Percentiles rank a stretch among this genome's conserved stretches.
phyloP scores from a whole-genome alignment of 1,284 basidiomycete species.

The Limonomyces culmigenus region DNA sequence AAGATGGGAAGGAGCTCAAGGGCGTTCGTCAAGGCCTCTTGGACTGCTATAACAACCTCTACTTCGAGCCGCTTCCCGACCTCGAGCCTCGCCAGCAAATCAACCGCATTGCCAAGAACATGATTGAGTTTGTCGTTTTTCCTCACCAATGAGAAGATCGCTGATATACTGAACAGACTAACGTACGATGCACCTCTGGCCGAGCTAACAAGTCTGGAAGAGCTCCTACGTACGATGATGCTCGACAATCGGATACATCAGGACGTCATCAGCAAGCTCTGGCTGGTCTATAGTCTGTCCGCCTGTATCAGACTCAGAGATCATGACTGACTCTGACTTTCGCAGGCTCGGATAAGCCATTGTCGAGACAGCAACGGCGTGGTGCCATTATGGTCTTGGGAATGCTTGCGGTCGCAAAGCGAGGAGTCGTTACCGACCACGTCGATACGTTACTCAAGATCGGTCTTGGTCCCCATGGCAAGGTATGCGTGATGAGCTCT shows the following conservation, averaged over 20 bases:
- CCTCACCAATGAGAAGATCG: too few relatives aligned
- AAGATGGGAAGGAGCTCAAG: conserved; percentile 79
- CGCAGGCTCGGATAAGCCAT: conserved; percentile 50
- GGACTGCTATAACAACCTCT: conserved; percentile 80
- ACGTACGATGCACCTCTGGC: conserved; percentile 88
- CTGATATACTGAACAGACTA: conserved; percentile 35
- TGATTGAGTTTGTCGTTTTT: conserved; percentile 64
- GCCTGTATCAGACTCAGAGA: not conserved
- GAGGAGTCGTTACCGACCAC: conserved; percentile 74
- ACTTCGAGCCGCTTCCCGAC: conserved; percentile 69
- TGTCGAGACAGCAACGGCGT: conserved; percentile 73
- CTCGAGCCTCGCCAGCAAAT: conserved; percentile 74
- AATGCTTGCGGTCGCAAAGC: conserved; percentile 83
- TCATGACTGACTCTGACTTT: not conserved
- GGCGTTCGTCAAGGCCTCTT: conserved; percentile 78
- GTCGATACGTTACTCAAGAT: conserved; percentile 78
- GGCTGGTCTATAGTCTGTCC: conserved; percentile 84
- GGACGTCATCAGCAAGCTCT: conserved; percentile 81
- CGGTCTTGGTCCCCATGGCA: conserved; percentile 78
- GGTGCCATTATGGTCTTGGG: conserved; percentile 91
- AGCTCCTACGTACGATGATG: conserved; percentile 94
- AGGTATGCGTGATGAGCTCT: conserved; percentile 27
- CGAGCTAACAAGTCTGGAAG: conserved; percentile 90
- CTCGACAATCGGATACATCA: conserved; percentile 65
- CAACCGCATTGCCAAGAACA: conserved; percentile 92